Percentiles rank a stretch among this genome's conserved stretches.
Conservation (phyloP, 306 rosid genomes). For the Ochetophila trinervis region DNA sequence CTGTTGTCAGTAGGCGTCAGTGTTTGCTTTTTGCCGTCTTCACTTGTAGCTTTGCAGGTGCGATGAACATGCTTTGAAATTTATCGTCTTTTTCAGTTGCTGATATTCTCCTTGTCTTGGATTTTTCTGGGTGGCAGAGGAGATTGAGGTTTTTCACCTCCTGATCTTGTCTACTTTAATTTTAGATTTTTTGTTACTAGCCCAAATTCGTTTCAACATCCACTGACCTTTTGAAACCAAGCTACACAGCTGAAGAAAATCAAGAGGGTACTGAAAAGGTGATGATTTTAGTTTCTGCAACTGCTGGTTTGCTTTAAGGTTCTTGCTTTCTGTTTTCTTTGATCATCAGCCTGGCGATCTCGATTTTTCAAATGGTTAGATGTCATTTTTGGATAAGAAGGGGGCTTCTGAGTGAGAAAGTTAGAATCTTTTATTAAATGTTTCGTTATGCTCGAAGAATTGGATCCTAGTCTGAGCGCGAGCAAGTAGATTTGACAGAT, state of each 20-base stretch:
- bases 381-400: slow-evolving; percentile 10
- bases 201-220: too few relatives aligned
- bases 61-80: too few relatives aligned
- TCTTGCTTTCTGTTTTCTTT: slow-evolving; percentile 1
- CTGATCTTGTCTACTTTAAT: too few relatives aligned
- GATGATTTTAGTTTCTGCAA: slow-evolving; percentile 11
- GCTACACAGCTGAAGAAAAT: slow-evolving; percentile 14
- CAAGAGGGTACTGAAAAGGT: slow-evolving; percentile 23
- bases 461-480: slow-evolving; percentile 1
- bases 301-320: slow-evolving; percentile 3
- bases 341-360: slow-evolving; percentile 1
- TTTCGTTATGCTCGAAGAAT: neutral
- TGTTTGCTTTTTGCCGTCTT: too few relatives aligned
- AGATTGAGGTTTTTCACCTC: too few relatives aligned
- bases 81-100: too few relatives aligned
- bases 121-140: too few relatives aligned
- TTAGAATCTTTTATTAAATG: neutral
- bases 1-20: too few relatives aligned
- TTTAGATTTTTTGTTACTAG: too few relatives aligned
- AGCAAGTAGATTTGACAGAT: neutral
- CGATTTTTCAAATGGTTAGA: neutral
- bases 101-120: too few relatives aligned
- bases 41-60: too few relatives aligned
- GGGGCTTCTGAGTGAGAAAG: neutral
- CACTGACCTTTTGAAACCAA: neutral